Evolutionary conservation across 345 rosid species (phyloP).

Genomic region (Geranium brycei): DNA sequence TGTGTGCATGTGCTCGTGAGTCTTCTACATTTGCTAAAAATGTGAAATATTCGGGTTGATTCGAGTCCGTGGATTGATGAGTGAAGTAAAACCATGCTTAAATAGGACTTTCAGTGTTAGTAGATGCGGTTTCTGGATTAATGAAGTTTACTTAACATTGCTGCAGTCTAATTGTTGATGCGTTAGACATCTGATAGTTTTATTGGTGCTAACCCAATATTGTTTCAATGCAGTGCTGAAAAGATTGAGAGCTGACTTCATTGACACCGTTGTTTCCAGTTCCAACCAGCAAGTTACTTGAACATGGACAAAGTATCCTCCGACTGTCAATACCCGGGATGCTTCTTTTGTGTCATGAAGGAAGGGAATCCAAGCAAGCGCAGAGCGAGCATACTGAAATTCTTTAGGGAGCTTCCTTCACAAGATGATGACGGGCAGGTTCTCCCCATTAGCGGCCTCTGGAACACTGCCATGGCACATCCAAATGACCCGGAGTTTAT

Average conservation of each 20-base stretch:
- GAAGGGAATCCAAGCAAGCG: constrained; percentile 97
- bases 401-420: constrained; percentile 88
- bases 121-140: not conserved
- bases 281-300: not conserved
- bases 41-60: not conserved
- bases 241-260: not conserved
- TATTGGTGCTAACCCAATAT: not conserved
- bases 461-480: constrained; percentile 99
- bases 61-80: not conserved
- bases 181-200: not conserved
- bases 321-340: constrained; percentile 98
- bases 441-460: constrained; percentile 94
- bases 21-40: too few species aligned
- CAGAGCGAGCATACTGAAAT: constrained; percentile 75
- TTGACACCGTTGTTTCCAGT: not conserved
- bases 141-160: not conserved
- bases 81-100: not conserved
- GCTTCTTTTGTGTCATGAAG: constrained; percentile 98
- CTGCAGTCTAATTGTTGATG: not conserved
- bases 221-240: not conserved
- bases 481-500: constrained; percentile 97
- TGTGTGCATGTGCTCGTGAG: not conserved
- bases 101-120: not conserved
- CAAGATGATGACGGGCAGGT: constrained; percentile 97
- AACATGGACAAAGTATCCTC: constrained; percentile 69